Evolutionary conservation across 1,284 basidiomycete species (phyloP).

Genomic region (Heterobasidion occidentale): DNA sequence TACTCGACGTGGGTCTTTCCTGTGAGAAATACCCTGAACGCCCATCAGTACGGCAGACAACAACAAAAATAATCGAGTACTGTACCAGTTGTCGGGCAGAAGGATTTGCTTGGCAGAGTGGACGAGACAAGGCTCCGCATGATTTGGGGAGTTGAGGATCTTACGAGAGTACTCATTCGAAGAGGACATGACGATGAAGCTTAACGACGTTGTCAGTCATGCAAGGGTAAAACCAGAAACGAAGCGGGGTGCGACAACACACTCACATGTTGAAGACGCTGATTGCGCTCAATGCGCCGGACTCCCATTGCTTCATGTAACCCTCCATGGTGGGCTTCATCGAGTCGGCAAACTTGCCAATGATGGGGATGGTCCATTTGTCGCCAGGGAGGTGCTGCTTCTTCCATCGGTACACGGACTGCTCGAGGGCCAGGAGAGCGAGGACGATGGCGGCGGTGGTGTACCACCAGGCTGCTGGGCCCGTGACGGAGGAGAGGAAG

Average conservation of each 20-base stretch:
- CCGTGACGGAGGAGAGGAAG: conserved; percentile 29
- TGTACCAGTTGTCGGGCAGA: conserved; percentile 84
- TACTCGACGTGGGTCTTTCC: conserved; percentile 95
- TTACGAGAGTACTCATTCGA: conserved; percentile 88
- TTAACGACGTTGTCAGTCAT: conserved; percentile 22
- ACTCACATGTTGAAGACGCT: conserved; percentile 95
- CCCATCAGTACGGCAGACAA: not conserved
- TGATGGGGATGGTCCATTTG: conserved; percentile 89
- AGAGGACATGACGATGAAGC: conserved; percentile 96
- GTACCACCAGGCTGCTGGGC: conserved; percentile 49
- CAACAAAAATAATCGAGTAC: not conserved
- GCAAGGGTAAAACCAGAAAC: not conserved
- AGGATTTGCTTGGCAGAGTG: conserved; percentile 89
- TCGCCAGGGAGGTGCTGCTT: conserved; percentile 83
- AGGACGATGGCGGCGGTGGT: conserved; percentile 56
- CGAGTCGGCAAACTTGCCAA: conserved; percentile 89
- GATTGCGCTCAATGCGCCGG: conserved; percentile 76
- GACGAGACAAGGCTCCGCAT: conserved; percentile 91
- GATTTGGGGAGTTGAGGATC: conserved; percentile 85
- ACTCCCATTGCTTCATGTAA: conserved; percentile 86
- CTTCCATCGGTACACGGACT: conserved; percentile 81
- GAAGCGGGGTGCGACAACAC: not conserved
- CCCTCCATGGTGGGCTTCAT: conserved; percentile 82
- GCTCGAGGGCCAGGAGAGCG: conserved; percentile 69
- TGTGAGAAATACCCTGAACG: conserved; percentile 85